Percentiles rank a stretch among this genome's conserved stretches.
These are phyloP conservation scores for Saturnispora besseyi DNA, from an alignment of 805 yeast genomes.

Conservation along the genomic window DNA sequence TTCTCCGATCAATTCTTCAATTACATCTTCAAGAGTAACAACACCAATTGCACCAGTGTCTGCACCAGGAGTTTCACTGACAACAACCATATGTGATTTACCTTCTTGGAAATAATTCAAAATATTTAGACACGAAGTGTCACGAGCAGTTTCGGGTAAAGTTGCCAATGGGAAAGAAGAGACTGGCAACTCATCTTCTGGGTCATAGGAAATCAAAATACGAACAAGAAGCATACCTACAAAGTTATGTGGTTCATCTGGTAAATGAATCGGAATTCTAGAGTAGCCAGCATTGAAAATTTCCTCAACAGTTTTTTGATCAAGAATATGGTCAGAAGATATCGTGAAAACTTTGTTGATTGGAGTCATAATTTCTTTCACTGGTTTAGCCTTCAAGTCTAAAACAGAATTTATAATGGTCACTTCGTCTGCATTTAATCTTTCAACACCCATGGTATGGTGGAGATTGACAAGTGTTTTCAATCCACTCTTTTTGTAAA, in stretches of 20 bases:
- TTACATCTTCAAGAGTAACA: constrained; percentile 91
- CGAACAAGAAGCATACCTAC: constrained; percentile 93
- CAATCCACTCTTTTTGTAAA: constrained; percentile 85
- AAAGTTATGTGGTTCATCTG: constrained; percentile 81
- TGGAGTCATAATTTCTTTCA: constrained; percentile 87
- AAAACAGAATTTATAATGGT: constrained; percentile 90
- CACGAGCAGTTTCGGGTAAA: constrained; percentile 85
- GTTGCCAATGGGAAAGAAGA: constrained; percentile 93
- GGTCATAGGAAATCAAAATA: constrained; percentile 89
- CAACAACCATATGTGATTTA: constrained; percentile 94
- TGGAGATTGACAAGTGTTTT: constrained; percentile 91
- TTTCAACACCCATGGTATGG: constrained; percentile 89
- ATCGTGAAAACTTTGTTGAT: constrained; percentile 82
- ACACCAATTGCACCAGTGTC: constrained; percentile 80
- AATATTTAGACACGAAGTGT: constrained; percentile 88
- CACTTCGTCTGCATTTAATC: constrained; percentile 90
- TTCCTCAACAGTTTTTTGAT: constrained; percentile 77
- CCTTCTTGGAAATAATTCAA: constrained; percentile 97
- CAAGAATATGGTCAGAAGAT: constrained; percentile 72
- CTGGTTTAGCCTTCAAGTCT: constrained; percentile 87
- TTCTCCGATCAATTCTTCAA: constrained; percentile 95
- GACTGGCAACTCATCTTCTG: constrained; percentile 90
- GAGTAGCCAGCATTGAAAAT: constrained; percentile 92
- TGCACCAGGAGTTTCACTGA: constrained; percentile 76
- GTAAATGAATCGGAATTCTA: constrained; percentile 87